Evolutionary conservation across 2,329 filamentous ascomycete genomes (phyloP).

Genomic region (Alternaria gaisen): DNA sequence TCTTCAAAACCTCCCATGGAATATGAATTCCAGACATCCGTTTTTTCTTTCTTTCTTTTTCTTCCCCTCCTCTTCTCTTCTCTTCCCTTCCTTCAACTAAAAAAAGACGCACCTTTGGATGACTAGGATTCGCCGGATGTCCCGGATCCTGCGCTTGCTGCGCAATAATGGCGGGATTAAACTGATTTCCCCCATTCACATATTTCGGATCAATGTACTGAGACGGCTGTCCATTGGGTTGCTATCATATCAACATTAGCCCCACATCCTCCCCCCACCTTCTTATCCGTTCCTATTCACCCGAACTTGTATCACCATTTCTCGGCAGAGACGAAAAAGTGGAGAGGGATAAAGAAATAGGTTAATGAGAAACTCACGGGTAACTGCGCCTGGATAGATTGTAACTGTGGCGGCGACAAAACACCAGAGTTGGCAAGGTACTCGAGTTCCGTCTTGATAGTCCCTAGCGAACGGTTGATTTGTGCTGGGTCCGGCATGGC

Average conservation of each 20-base stretch:
- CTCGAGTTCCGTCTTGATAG: constrained; percentile 27
- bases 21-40: too few relatives aligned
- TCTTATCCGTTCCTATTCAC: too few relatives aligned
- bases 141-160: constrained; percentile 32
- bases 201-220: constrained; percentile 28
- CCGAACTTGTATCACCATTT: too few relatives aligned
- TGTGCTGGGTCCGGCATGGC: constrained; percentile 26
- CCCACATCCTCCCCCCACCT: too few relatives aligned
- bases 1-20: too few relatives aligned
- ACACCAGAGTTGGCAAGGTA: constrained; percentile 29
- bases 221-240: constrained; percentile 27
- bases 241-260: background rate
- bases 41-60: too few relatives aligned
- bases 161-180: constrained; percentile 29
- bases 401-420: constrained; percentile 25
- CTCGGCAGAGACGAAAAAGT: too few relatives aligned
- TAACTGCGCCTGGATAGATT: constrained; percentile 29
- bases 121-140: constrained; percentile 27
- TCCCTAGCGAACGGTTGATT: constrained; percentile 26
- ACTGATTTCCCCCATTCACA: constrained; percentile 22
- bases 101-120: constrained; percentile 21
- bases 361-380: background rate
- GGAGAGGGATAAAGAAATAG: too few relatives aligned
- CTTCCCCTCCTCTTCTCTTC: too few relatives aligned
- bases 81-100: too few relatives aligned